Base-by-base conservation (phyloP, 306 rosid species). In the Bauhinia variegata region DNA sequence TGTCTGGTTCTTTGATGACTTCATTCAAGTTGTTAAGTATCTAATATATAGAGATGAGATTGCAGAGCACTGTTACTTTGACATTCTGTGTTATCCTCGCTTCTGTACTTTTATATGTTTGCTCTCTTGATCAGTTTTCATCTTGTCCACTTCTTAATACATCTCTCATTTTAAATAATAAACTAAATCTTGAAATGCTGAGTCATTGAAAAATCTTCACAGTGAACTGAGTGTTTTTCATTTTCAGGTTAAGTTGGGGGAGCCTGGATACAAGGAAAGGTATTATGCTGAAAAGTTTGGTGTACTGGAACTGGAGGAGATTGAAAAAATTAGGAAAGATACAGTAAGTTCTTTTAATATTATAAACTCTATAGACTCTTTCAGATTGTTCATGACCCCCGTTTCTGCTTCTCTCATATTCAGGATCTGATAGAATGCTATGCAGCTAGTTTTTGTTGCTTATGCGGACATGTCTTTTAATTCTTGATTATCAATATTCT, bases 221-320 rank as follows among this genome's bases (percentile, higher is more conserved):
- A 6, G 51, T 19, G 42, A 15, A 70, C 59, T 23, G 7, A 9
- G 53, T 59, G 31, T 54, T 38, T 76, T 31, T 54, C 48, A 53
- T 70, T 54, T 71, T 68, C 86, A 93, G 98, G 87, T 93, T 66
- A 93, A 83, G 81, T 83, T 93, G 67, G 97, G 96, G 78, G 96
- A 89, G 82, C 89, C 97, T 46, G 98, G 98, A 70, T 89, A 89
- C 86, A 93, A 84, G 78, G 97, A 83, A 72, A 84, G 98, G 85
- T 93, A 93, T 75, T 93, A 89, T 78, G 81, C 87, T 14, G 98
- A 89, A 83, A 93, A 93, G 75, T 93, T 89, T 76, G 84, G 82
- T 72, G 88, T 74, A 65, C 69, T 81, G 17, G 70, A 54, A 43
- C 75, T 60, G 9, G 91, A 81, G 76, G 88, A 88, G 71, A 88